Conservation (phyloP, 352 stramenopile species). For the Globisporangium canariense region DNA sequence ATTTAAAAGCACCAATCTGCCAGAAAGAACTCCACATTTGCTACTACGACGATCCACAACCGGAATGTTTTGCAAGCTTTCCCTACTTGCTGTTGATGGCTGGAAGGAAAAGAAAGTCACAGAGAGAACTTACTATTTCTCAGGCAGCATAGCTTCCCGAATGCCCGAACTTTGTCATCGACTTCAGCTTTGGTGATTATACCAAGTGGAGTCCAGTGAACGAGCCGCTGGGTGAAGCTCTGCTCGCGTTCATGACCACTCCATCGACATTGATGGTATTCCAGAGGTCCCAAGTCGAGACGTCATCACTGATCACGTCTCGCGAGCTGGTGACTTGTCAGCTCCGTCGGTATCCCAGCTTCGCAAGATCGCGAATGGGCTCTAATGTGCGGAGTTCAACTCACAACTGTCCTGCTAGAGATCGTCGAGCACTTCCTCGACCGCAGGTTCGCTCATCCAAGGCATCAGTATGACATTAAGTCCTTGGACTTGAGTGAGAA, state of each 20-base stretch:
- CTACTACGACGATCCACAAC: too few species aligned
- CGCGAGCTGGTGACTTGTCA: not conserved
- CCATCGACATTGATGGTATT: not conserved
- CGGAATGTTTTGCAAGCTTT: too few species aligned
- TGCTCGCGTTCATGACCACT: not conserved
- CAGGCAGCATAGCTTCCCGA: too few species aligned
- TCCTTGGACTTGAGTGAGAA: slow-evolving; percentile 11
- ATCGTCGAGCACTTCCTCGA: slow-evolving; percentile 10
- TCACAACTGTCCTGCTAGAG: not conserved
- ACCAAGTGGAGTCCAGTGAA: not conserved
- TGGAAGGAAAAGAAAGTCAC: too few species aligned
- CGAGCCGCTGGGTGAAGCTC: not conserved
- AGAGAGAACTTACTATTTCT: too few species aligned
- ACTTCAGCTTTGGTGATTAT: not conserved
- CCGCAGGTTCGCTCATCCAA: not conserved
- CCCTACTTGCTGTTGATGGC: too few species aligned
- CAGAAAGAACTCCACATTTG: too few species aligned
- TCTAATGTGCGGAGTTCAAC: not conserved
- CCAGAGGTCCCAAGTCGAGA: not conserved
- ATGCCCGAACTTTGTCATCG: not conserved
- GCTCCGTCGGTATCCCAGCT: too few species aligned
- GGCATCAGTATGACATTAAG: not conserved
- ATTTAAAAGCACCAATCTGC: too few species aligned
- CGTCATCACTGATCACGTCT: not conserved
- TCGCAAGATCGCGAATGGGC: not conserved